These are phyloP conservation scores for Penicillium freii DNA, from an alignment of 2,329 filamentous ascomycete genomes.

Conservation along the genomic window DNA sequence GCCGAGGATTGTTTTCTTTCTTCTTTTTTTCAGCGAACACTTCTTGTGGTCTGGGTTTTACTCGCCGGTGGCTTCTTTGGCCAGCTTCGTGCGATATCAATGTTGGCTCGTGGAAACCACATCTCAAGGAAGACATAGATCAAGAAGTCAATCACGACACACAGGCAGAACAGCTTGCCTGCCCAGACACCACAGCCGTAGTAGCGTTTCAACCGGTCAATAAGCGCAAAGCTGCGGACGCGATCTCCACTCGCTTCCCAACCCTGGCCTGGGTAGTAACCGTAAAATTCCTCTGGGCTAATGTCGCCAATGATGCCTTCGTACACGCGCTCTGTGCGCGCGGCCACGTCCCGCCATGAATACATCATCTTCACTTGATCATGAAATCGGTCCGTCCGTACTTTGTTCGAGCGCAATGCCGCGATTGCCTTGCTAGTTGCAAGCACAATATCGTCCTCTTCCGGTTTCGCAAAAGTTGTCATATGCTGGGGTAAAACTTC, in stretches of 20 bases:
- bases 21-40: background rate
- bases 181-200: conserved; percentile 99
- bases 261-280: conserved; percentile 66
- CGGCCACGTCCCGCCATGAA: conserved; percentile 93
- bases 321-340: conserved; percentile 92
- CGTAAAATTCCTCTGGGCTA: conserved; percentile 83
- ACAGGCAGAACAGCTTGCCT: conserved; percentile 93
- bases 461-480: conserved; percentile 95
- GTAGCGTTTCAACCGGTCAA: conserved; percentile 92
- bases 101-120: conserved; percentile 76
- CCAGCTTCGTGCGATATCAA: conserved; percentile 90
- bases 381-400: conserved; percentile 91
- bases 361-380: conserved; percentile 99
- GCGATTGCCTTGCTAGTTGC: conserved; percentile 89
- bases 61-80: conserved; percentile 63
- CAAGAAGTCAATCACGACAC: conserved; percentile 89
- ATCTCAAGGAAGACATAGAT: conserved; percentile 86
- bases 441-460: conserved; percentile 89
- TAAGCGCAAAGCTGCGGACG: conserved; percentile 83
- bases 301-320: conserved; percentile 87
- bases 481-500: conserved; percentile 94
- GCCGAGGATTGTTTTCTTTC: background rate
- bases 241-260: conserved; percentile 71
- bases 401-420: conserved; percentile 77
- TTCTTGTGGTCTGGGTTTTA: conserved; percentile 3